Conservation (phyloP, 1,139 yeast species). For the Blastobotrys buckinghamii region DNA sequence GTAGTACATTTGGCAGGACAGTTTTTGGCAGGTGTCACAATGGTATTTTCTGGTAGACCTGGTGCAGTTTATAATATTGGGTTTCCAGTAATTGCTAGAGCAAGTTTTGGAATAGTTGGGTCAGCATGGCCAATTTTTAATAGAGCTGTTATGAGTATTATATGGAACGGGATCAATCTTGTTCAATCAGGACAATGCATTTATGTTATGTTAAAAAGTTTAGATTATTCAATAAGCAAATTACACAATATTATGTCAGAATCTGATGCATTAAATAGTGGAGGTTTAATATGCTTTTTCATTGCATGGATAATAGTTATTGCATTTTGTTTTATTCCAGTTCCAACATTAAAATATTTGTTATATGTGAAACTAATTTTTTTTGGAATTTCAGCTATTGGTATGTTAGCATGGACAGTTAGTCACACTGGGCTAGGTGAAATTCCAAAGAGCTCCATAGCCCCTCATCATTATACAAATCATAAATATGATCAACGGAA, state of each 20-base stretch:
- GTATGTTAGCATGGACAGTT: slow-evolving; percentile 66
- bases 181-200: slow-evolving; percentile 76
- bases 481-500: slow-evolving; percentile 33
- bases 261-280: slow-evolving; percentile 48
- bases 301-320: slow-evolving; percentile 66
- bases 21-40: slow-evolving; percentile 53
- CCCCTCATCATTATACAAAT: too few species aligned
- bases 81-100: slow-evolving; percentile 69
- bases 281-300: slow-evolving; percentile 58
- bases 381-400: slow-evolving; percentile 69
- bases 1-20: slow-evolving; percentile 43
- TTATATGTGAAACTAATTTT: slow-evolving; percentile 64
- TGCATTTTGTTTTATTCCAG: slow-evolving; percentile 66
- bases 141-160: slow-evolving; percentile 73
- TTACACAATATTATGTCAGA: slow-evolving; percentile 47
- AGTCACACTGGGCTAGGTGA: slow-evolving; percentile 43
- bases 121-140: slow-evolving; percentile 75
- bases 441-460: too few species aligned
- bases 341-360: slow-evolving; percentile 65
- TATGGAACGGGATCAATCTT: slow-evolving; percentile 78
- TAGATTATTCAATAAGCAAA: slow-evolving; percentile 56
- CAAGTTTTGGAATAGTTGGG: slow-evolving; percentile 73
- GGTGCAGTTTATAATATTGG: slow-evolving; percentile 73
- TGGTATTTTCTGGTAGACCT: slow-evolving; percentile 58
- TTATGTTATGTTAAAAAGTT: slow-evolving; percentile 59